Base-by-base conservation (phyloP, 139 green algal genomes). In the Chlorella sp. region DNA sequence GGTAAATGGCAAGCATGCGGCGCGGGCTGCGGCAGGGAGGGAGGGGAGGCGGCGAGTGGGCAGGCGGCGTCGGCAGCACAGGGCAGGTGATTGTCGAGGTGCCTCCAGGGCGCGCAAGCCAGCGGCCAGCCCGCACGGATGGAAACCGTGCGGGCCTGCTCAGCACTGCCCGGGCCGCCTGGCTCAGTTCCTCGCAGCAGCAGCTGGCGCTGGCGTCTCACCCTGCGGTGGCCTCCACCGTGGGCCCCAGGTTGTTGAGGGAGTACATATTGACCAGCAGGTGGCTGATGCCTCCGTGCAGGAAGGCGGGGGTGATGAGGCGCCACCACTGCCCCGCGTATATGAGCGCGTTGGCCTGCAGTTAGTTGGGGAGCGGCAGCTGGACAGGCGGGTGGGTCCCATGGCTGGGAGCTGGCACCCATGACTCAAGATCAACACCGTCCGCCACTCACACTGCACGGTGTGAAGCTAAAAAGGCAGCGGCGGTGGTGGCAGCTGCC, bases 271-370 rank as follows among this genome's bases (percentile, higher is more conserved):
- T 95, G 48, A 94, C 87, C 58, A 40, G 81, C 56, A 96, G 78
- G 90, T 96, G 94, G 3, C 94, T n/a, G 8, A 95, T 14, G 75
- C 92, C 90, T 72, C 85, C 92, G 82, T 98, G 95, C 81, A 97
- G 84, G 58, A 96, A 92, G 44, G 89, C 76, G 24, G 93, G 85
- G 0, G 95, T 96, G 58, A 97, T 28, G 14, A 98, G 87, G 0
- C 95, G 89, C 88, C 90, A 97, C 81, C 80, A 88, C 86, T 98
- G 82, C 2, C 95, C 95, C 28, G 68, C 64, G 7, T 86, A 38
- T 67, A 98, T 96, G 3, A 91, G 72, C 5, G 62, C 30, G 87
- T 97, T 97, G 17, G 94, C 76, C 92, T 98, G 89, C 54, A 81
- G 38, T 11, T 8, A 8, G 46, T 19, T 8, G 11, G 11, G 14